A percentile compares a stretch with the other conserved stretches of the same genome.
phyloP scores from a whole-genome alignment of 2,329 filamentous ascomycete species.

The Beauveria caledonica region DNA sequence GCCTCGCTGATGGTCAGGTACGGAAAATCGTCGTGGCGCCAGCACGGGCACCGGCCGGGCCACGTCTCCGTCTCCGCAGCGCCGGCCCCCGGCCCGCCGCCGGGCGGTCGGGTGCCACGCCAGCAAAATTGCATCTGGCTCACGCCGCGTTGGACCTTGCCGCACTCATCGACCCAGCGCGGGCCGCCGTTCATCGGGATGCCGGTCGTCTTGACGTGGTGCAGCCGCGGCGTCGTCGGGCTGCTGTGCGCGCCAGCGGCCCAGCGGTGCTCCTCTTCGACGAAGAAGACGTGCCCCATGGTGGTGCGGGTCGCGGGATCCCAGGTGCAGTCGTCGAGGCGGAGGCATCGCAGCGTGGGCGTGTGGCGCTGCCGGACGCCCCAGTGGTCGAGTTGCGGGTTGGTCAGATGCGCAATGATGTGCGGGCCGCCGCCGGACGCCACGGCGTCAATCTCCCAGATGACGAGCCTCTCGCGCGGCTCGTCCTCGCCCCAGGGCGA shows the following conservation, averaged over 20 bases:
- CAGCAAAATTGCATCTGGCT: slow-evolving; percentile 34
- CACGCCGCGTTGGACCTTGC: slow-evolving; percentile 18
- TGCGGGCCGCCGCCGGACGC: slow-evolving; percentile 26
- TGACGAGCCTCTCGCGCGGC: slow-evolving; percentile 47
- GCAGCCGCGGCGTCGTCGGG: slow-evolving; percentile 32
- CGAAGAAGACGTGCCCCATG: slow-evolving; percentile 40
- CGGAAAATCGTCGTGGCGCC: slow-evolving; percentile 46
- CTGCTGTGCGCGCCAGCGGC: slow-evolving; percentile 36
- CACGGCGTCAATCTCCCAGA: slow-evolving; percentile 48
- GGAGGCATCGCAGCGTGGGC: slow-evolving; percentile 41
- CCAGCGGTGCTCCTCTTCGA: slow-evolving; percentile 48
- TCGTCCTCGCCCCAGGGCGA: slow-evolving; percentile 47
- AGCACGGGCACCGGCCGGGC: slow-evolving; percentile 36
- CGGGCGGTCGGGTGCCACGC: slow-evolving; percentile 17
- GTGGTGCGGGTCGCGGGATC: slow-evolving; percentile 23
- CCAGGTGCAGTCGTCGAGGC: slow-evolving; percentile 36
- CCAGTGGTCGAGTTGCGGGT: slow-evolving; percentile 43
- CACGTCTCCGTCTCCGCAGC: neutral
- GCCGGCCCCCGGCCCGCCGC: neutral
- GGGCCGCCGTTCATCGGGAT: slow-evolving; percentile 48
- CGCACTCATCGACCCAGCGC: slow-evolving; percentile 39
- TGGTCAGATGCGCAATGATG: slow-evolving; percentile 41
- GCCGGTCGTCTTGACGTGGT: slow-evolving; percentile 39
- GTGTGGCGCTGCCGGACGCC: slow-evolving; percentile 43
- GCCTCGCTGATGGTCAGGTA: slow-evolving; percentile 40